A percentile compares a stretch with the other conserved stretches of the same genome.
Conservation (phyloP, 2,329 filamentous ascomycete genomes). For the Trichoderma brevicompactum region DNA sequence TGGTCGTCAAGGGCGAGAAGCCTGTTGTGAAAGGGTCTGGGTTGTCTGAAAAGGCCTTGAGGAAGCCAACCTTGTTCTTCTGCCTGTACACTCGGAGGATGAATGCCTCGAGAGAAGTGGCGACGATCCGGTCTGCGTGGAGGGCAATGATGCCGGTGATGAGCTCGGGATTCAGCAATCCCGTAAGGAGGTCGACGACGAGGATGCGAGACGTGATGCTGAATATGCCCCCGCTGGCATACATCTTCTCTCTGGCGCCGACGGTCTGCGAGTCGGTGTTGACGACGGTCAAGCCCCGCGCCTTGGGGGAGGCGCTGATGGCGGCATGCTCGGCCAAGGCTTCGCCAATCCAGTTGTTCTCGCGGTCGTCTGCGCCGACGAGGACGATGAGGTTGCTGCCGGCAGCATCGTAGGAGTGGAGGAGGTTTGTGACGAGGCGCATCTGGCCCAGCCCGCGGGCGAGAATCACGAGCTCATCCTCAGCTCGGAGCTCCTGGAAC, state of each 20-base stretch:
- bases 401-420: slow-evolving; percentile 95
- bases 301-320: slow-evolving; percentile 79
- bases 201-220: slow-evolving; percentile 95
- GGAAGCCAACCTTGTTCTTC: slow-evolving; percentile 89
- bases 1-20: slow-evolving; percentile 84
- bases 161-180: slow-evolving; percentile 76
- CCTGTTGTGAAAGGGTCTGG: slow-evolving; percentile 89
- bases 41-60: slow-evolving; percentile 94
- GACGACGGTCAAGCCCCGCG: slow-evolving; percentile 84
- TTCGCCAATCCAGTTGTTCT: slow-evolving; percentile 97
- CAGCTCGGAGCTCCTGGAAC: slow-evolving; percentile 84
- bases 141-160: slow-evolving; percentile 86
- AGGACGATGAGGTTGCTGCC: slow-evolving; percentile 91
- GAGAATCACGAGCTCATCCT: slow-evolving; percentile 93
- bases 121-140: slow-evolving; percentile 84
- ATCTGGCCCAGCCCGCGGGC: slow-evolving; percentile 91
- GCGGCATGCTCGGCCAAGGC: slow-evolving; percentile 93
- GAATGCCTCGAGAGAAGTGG: slow-evolving; percentile 91
- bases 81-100: slow-evolving; percentile 92
- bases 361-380: slow-evolving; percentile 86
- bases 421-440: slow-evolving; percentile 89
- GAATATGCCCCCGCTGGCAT: slow-evolving; percentile 85
- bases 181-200: slow-evolving; percentile 90
- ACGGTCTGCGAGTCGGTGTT: slow-evolving; percentile 95
- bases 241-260: slow-evolving; percentile 86